Evolutionary conservation across 1,284 basidiomycete species (phyloP), one percentile per base, ranked within the genome.

Genomic region (Puccinia polysora): DNA sequence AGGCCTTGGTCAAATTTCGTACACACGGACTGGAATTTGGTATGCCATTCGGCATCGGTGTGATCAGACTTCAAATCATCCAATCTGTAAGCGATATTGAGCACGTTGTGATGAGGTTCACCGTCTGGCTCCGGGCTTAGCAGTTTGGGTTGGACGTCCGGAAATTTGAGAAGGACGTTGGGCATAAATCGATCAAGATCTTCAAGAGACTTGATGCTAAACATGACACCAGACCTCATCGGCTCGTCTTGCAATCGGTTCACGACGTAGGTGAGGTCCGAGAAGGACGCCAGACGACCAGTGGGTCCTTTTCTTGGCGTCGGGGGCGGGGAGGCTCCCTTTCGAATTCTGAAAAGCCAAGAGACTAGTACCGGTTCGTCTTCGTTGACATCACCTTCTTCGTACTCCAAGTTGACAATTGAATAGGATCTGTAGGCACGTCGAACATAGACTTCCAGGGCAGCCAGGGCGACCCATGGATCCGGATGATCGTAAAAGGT

Each of bases 391-490:
- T 92, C 89, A 8, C 89, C 91, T 78, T 91, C 89, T 78, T 95
- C 91, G 79, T 95, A 95, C 80, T 97, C 94, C 75, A 98, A 86
- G 53, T 90, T 89, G 73, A 96, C 83, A 58, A 98, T 82, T 56
- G 87, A 89, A 82, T 99, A 99, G 15, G 93, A 94, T 76, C 90
- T 88, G 83, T 99, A 99, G 7, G 92, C 93, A 75, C 92, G 89
- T 69, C 94, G 87, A 70, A 98, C 87, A 80, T 98, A 98, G 43
- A 96, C 93, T 81, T 97, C 94, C 69, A 97, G 87, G 8, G 96
- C 88, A 78, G 95, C 96, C 56, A 96, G 86, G 30, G 87, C 86
- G 74, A 97, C 86, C 84, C 88, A 88, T 60, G 87, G 85, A 77
- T 97, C 91, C 38, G 84, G 80, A 79, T 93, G 89, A 75, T 86